phyloP scores from a whole-genome alignment of 176 grass and related monocot genomes.

The Ananas comosus region DNA sequence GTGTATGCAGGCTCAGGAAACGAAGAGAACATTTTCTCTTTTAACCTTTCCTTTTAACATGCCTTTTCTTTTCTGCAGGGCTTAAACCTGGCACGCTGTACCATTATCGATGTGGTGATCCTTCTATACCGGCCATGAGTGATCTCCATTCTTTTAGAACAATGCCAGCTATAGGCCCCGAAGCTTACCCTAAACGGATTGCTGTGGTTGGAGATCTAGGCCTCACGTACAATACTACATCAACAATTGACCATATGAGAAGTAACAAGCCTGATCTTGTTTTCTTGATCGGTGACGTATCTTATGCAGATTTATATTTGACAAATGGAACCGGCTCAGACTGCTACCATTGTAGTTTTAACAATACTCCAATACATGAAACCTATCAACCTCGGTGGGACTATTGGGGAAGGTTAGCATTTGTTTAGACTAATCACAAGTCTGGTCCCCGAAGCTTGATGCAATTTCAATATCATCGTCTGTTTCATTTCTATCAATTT shows the following conservation, averaged over 20 bases:
- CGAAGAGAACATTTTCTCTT: neutral
- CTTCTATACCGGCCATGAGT: slow-evolving; percentile 47
- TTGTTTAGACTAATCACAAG: neutral
- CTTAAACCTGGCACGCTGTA: slow-evolving; percentile 44
- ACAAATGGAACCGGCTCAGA: slow-evolving; percentile 72
- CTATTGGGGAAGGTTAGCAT: slow-evolving; percentile 66
- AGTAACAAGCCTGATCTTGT: slow-evolving; percentile 63
- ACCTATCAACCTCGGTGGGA: slow-evolving; percentile 90
- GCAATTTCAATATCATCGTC: too few relatives aligned
- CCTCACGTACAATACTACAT: slow-evolving; percentile 77
- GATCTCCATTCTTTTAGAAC: slow-evolving; percentile 46
- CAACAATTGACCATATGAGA: slow-evolving; percentile 66
- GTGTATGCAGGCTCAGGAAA: neutral
- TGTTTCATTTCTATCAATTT: too few relatives aligned
- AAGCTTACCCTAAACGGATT: slow-evolving; percentile 54
- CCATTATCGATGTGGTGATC: slow-evolving; percentile 75
- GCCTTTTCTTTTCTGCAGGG: slow-evolving; percentile 24
- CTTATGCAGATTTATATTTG: slow-evolving; percentile 74
- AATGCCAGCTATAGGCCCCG: slow-evolving; percentile 51
- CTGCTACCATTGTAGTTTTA: slow-evolving; percentile 65
- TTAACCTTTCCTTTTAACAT: neutral
- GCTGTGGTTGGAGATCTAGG: slow-evolving; percentile 78
- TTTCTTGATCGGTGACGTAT: slow-evolving; percentile 72
- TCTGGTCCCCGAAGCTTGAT: too few relatives aligned
- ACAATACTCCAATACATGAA: slow-evolving; percentile 62